Conservation (phyloP, 805 yeast species). For the Lachancea sp. region DNA sequence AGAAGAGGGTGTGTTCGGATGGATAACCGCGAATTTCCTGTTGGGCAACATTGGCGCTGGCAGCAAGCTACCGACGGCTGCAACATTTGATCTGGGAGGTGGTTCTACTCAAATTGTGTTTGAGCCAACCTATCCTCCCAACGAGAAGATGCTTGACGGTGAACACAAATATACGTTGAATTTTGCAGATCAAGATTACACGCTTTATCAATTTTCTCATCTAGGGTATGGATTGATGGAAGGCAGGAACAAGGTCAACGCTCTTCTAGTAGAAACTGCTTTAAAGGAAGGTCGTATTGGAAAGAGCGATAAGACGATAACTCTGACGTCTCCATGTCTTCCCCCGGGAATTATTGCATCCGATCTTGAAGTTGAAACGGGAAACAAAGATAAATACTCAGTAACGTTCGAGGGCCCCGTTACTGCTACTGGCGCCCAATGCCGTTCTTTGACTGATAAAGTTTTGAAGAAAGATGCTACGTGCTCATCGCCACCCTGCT, state of each 20-base stretch:
- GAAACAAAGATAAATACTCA: constrained; percentile 40
- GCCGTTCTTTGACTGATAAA: constrained; percentile 77
- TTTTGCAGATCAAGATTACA: constrained; percentile 77
- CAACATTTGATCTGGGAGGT: constrained; percentile 96
- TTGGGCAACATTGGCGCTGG: constrained; percentile 84
- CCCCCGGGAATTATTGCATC: constrained; percentile 68
- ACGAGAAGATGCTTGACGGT: constrained; percentile 68
- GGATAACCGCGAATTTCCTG: constrained; percentile 94
- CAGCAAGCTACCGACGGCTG: constrained; percentile 79
- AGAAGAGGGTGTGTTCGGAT: constrained; percentile 97
- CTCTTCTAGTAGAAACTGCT: constrained; percentile 50
- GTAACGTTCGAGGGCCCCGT: constrained; percentile 63
- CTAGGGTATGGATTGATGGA: constrained; percentile 93
- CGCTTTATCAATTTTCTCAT: constrained; percentile 88
- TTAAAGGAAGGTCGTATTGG: constrained; percentile 38
- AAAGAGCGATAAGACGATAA: constrained; percentile 36
- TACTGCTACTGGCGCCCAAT: constrained; percentile 68
- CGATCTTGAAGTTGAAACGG: constrained; percentile 54
- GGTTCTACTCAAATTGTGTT: constrained; percentile 98
- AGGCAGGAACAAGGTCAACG: constrained; percentile 79
- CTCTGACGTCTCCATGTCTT: constrained; percentile 74
- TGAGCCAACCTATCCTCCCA: constrained; percentile 72
- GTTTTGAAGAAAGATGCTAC: constrained; percentile 75
- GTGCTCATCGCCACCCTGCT: constrained; percentile 76
- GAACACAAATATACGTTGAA: constrained; percentile 77